phyloP scores from a whole-genome alignment of 164 flowering plant species.

The Echeveria elegans region DNA sequence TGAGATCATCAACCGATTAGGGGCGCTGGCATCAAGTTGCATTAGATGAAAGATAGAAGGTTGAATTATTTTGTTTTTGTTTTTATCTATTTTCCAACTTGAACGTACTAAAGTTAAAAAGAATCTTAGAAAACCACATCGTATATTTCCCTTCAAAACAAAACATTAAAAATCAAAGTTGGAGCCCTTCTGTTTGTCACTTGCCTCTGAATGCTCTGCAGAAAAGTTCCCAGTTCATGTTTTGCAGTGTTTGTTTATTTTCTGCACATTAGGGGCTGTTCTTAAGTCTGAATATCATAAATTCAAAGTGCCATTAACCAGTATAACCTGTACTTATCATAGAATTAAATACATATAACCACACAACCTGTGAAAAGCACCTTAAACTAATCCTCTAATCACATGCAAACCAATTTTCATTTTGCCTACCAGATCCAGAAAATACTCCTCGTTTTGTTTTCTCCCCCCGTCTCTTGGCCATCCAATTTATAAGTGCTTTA shows the following conservation, averaged over 20 bases:
- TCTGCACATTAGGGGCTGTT: background rate
- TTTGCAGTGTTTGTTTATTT: background rate
- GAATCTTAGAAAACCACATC: constrained; percentile 6
- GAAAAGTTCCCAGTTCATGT: background rate
- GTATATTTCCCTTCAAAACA: background rate
- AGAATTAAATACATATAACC: background rate
- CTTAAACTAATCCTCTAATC: background rate
- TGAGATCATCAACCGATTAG: background rate
- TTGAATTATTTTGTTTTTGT: background rate
- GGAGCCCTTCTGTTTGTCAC: constrained; percentile 2
- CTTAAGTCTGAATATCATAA: background rate
- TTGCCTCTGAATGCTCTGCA: background rate
- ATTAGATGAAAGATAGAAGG: background rate
- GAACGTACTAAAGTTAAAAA: background rate
- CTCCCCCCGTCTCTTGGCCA: background rate
- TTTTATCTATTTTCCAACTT: background rate
- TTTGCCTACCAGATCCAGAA: background rate
- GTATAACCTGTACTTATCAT: background rate
- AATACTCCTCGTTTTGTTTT: background rate
- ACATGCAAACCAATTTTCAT: constrained; percentile 1
- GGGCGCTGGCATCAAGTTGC: background rate
- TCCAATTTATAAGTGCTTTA: background rate
- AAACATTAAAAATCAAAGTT: background rate
- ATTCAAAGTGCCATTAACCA: background rate
- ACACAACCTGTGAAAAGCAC: background rate